Evolutionary conservation across 768 basidiomycete species (phyloP).

Genomic region (Suillus ampliporus): DNA sequence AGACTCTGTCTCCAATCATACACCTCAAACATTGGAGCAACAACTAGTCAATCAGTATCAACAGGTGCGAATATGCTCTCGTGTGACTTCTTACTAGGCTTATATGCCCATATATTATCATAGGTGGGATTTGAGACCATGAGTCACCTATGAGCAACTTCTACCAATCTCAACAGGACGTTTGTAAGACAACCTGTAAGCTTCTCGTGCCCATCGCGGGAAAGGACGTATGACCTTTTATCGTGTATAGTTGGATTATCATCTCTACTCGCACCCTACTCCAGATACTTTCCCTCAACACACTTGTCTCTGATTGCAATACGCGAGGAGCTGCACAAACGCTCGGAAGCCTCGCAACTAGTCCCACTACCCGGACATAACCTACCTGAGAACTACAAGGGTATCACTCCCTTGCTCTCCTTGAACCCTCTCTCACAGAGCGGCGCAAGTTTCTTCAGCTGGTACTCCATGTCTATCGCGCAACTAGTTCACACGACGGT

Average conservation of each 20-base stretch:
- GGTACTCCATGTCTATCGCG: constrained; percentile 87
- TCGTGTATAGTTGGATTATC: constrained; percentile 78
- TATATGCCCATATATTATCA: constrained; percentile 17
- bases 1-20: constrained; percentile 22
- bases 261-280: constrained; percentile 82
- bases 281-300: constrained; percentile 58
- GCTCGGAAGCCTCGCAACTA: constrained; percentile 50
- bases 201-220: constrained; percentile 11
- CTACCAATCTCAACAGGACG: constrained; percentile 46
- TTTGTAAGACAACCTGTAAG: constrained; percentile 76
- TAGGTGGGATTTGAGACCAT: constrained; percentile 40
- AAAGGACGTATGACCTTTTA: constrained; percentile 4
- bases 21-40: constrained; percentile 23
- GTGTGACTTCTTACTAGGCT: constrained; percentile 22
- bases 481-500: constrained; percentile 80
- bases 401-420: constrained; percentile 85
- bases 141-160: constrained; percentile 37
- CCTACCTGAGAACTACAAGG: constrained; percentile 90
- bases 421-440: constrained; percentile 65
- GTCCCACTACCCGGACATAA: constrained; percentile 50
- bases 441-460: constrained; percentile 78
- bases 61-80: constrained; percentile 25
- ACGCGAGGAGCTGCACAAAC: constrained; percentile 61
- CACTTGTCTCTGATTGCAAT: constrained; percentile 87
- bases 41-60: constrained; percentile 26